These are phyloP conservation scores for Phytophthora aleatoria DNA, from an alignment of 352 stramenopile genomes.

Conservation along the genomic window DNA sequence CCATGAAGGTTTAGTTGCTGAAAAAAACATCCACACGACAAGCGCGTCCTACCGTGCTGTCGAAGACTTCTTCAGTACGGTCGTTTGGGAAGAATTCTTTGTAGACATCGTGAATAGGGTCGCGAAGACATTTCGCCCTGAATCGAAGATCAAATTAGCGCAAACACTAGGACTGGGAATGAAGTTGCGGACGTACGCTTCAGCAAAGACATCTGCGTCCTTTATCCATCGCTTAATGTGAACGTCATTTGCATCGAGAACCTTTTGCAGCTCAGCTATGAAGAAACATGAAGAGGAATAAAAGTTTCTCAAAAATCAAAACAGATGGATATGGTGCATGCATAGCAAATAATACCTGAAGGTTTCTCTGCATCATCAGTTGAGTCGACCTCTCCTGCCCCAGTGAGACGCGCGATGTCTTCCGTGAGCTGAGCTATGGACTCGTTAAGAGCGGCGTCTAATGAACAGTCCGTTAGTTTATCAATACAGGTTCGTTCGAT, in stretches of 20 bases:
- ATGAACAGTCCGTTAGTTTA: background rate
- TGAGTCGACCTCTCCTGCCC: constrained; percentile 41
- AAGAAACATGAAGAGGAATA: background rate
- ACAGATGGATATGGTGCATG: background rate
- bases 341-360: constrained; percentile 31
- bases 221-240: constrained; percentile 56
- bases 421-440: constrained; percentile 54
- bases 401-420: constrained; percentile 59
- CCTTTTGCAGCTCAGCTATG: constrained; percentile 51
- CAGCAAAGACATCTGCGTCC: constrained; percentile 51
- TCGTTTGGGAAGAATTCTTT: constrained; percentile 54
- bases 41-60: constrained; percentile 37
- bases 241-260: constrained; percentile 51
- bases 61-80: constrained; percentile 40
- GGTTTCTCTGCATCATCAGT: constrained; percentile 44
- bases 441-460: constrained; percentile 54
- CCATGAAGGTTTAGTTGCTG: background rate
- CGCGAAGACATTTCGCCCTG: constrained; percentile 55
- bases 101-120: constrained; percentile 62
- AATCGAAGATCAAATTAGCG: background rate
- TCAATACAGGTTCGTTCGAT: background rate
- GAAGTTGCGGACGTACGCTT: constrained; percentile 41
- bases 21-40: background rate
- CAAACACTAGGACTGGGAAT: constrained; percentile 1
- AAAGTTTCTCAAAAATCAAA: background rate